Base-by-base conservation (phyloP, 1,139 yeast species). In the Hyphopichia burtonii region DNA sequence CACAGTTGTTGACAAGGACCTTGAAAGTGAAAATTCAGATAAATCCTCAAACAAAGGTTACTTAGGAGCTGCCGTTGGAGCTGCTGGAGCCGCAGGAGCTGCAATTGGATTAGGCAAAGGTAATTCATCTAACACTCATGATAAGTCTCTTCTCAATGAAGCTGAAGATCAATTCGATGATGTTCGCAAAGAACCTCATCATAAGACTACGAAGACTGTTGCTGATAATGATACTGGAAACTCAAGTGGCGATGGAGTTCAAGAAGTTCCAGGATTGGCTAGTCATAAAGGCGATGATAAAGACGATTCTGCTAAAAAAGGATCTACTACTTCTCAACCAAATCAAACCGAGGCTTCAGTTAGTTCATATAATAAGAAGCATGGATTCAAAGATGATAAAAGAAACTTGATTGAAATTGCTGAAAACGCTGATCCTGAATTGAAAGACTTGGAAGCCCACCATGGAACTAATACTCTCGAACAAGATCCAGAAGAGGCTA, bases 381-480 rank as follows among this genome's bases (percentile, higher is more conserved):
- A 55, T 39, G 68, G 67, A 3, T 45, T 51, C 42, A 50, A 49
- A 37, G 49, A 55, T 40, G 60, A 56, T 30, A 49, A 59, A 38
- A 53, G 59, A 37, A 56, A 65, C 12, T 54, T 65, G 47, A 52
- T 65, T 36, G 66, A 63, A 36, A 58, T 58, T 35, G 69, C 67
- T 16, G 66, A 59, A 41, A 58, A 51, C 14, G 37, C 44, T 20
- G 53, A 53, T 33, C 63, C 65, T 3, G 51, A 39, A 8, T 52
- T 61, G 41, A 53, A 51, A 44, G 41, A 54, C 4, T 36, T 50
- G 30, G 44, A 52, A 12, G 48, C 55, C 12, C 62, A 58, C 43
- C 35, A 48, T 18, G 54, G 51, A 14, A 38, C 27, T 16, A 39
- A 44, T 3, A 35, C 44, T 17, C 45, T 28, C n/a, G 46, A 47